Conservation (phyloP, 164 flowering plant species). For the Warburgia ugandensis region DNA sequence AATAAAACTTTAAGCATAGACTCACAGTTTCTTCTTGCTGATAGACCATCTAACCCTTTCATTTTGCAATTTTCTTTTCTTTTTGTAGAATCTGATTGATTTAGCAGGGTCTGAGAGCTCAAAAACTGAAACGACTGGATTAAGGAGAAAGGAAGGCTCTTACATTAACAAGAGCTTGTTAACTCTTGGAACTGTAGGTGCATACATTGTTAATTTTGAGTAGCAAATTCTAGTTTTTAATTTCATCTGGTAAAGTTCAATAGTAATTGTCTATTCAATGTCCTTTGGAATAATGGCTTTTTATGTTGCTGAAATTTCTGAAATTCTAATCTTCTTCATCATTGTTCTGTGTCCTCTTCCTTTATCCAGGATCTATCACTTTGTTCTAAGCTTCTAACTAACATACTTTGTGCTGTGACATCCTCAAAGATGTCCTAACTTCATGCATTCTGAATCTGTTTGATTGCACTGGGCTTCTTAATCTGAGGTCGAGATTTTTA, state of each 20-base stretch:
- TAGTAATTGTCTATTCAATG: not conserved
- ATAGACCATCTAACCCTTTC: not conserved
- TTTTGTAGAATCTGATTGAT: slow-evolving; percentile 85
- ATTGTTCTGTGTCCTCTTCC: not conserved
- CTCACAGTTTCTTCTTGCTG: not conserved
- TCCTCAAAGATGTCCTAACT: too few relatives aligned
- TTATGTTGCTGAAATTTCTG: not conserved
- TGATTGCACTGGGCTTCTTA: too few relatives aligned
- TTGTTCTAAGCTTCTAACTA: not conserved
- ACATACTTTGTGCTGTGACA: too few relatives aligned
- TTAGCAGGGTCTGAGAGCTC: slow-evolving; percentile 99
- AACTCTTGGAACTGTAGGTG: slow-evolving; percentile 97
- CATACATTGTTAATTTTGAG: not conserved
- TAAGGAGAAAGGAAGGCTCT: slow-evolving; percentile 96
- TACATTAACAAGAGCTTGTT: slow-evolving; percentile 97
- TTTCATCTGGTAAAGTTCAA: too few relatives aligned
- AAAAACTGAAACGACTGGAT: slow-evolving; percentile 95
- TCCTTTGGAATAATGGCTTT: not conserved
- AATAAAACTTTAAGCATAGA: not conserved
- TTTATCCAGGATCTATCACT: not conserved
- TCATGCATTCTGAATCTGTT: too few relatives aligned
- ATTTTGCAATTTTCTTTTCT: slow-evolving; percentile 3
- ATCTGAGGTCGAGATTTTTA: too few relatives aligned
- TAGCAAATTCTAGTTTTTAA: too few relatives aligned
- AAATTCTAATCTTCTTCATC: not conserved